Evolutionary conservation across 2,329 filamentous ascomycete species (phyloP).

Genomic region (Claviceps purpurea): DNA sequence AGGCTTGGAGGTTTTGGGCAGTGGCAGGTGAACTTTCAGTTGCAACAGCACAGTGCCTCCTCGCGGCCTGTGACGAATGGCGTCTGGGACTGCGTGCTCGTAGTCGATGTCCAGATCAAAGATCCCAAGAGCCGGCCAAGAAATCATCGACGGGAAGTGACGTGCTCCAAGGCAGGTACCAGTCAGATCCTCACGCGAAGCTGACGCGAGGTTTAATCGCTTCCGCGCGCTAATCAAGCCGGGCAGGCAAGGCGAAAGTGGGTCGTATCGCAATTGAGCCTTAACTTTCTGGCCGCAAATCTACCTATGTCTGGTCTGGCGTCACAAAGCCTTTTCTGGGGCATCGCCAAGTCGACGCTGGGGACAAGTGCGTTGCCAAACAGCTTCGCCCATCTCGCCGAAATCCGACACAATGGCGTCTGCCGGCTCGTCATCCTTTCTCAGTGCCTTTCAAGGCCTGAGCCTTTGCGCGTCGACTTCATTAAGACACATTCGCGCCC

Average conservation of each 20-base stretch:
- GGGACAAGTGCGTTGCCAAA: background rate
- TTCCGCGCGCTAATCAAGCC: background rate
- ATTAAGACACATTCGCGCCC: slow-evolving; percentile 24
- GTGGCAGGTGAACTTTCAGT: slow-evolving; percentile 1
- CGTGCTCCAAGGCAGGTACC: slow-evolving; percentile 15
- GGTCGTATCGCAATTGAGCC: slow-evolving; percentile 3
- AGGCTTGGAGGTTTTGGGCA: slow-evolving; percentile 1
- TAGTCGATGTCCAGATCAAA: background rate
- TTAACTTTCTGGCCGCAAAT: slow-evolving; percentile 13
- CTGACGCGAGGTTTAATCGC: slow-evolving; percentile 30
- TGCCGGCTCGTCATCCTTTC: slow-evolving; percentile 28
- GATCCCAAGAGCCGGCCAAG: slow-evolving; percentile 15
- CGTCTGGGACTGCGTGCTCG: slow-evolving; percentile 9
- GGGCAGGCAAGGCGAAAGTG: no score
- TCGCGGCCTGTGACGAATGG: slow-evolving; percentile 12
- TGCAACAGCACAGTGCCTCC: slow-evolving; percentile 7
- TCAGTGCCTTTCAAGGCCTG: slow-evolving; percentile 38
- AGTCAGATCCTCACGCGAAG: slow-evolving; percentile 24
- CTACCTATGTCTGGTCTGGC: background rate
- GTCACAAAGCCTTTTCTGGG: background rate
- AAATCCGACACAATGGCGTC: slow-evolving; percentile 30
- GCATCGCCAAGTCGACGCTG: background rate
- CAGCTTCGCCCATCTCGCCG: background rate
- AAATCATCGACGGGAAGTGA: slow-evolving; percentile 14
- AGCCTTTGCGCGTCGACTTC: slow-evolving; percentile 28